A percentile compares a stretch with the other conserved stretches of the same genome.
These are phyloP conservation scores for Aureobasidium sp. DNA, from an alignment of 2,329 filamentous ascomycete genomes.

Conservation along the genomic window DNA sequence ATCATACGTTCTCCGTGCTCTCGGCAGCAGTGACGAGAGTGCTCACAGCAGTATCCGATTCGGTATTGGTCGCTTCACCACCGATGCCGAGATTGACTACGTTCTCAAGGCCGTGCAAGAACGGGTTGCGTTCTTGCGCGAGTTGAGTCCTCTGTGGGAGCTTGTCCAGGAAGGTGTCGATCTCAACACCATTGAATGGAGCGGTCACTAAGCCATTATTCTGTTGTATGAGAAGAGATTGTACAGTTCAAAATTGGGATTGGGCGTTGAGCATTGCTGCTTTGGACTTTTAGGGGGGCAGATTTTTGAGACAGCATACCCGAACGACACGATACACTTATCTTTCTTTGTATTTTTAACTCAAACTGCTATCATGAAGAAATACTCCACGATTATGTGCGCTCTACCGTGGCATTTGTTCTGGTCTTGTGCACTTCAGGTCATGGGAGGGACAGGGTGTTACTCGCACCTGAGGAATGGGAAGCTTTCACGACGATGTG, in stretches of 20 bases:
- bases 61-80: slow-evolving; percentile 94
- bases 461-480: too few species aligned
- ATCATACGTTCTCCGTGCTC: slow-evolving; percentile 86
- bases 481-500: too few species aligned
- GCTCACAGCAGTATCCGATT: slow-evolving; percentile 97
- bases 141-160: slow-evolving; percentile 95
- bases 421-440: too few species aligned
- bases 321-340: neutral
- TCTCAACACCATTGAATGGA: slow-evolving; percentile 95
- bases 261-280: neutral
- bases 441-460: too few species aligned
- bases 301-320: neutral
- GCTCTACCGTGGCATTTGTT: too few species aligned
- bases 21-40: slow-evolving; percentile 94
- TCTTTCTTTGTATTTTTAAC: neutral
- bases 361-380: neutral
- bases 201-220: slow-evolving; percentile 62
- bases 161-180: slow-evolving; percentile 95
- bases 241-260: neutral
- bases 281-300: neutral
- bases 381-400: too few species aligned
- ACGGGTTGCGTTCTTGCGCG: slow-evolving; percentile 83
- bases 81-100: slow-evolving; percentile 91
- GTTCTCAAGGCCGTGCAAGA: slow-evolving; percentile 89
- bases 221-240: neutral